Conservation (phyloP, 1,284 basidiomycete species). For the Omphalotus olearius region DNA sequence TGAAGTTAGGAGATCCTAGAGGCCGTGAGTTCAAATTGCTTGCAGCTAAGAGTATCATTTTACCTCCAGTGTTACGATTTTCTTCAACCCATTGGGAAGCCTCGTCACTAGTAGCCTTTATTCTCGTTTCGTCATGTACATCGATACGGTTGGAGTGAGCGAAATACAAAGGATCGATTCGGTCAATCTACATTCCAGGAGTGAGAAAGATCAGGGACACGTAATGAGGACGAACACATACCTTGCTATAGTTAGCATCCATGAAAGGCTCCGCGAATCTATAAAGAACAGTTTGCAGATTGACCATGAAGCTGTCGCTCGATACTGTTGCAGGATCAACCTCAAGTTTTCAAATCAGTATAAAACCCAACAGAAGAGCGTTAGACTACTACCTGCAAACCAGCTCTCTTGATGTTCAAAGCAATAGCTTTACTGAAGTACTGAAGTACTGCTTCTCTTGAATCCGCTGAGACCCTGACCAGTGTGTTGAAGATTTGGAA, state of each 20-base stretch:
- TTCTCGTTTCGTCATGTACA: constrained; percentile 84
- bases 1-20: constrained; percentile 77
- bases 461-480: constrained; percentile 76
- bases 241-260: constrained; percentile 89
- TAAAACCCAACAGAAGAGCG: not conserved
- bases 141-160: constrained; percentile 69
- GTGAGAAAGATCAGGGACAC: not conserved
- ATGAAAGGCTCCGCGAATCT: constrained; percentile 96
- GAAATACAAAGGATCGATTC: constrained; percentile 85
- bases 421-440: constrained; percentile 76
- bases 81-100: constrained; percentile 67
- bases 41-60: constrained; percentile 2
- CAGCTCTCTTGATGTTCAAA: constrained; percentile 83
- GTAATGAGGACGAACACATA: constrained; percentile 23
- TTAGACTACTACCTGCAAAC: constrained; percentile 65
- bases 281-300: constrained; percentile 79
- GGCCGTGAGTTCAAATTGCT: constrained; percentile 5
- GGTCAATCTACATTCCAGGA: constrained; percentile 65
- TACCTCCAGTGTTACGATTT: constrained; percentile 42
- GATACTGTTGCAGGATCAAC: constrained; percentile 85
- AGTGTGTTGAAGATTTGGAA: constrained; percentile 90
- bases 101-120: constrained; percentile 87
- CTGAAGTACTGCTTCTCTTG: constrained; percentile 82
- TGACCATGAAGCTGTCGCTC: constrained; percentile 92
- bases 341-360: constrained; percentile 27